Evolutionary conservation across 768 basidiomycete species (phyloP), one percentile per base, ranked within the genome.

Genomic region (Artomyces pyxidatus): DNA sequence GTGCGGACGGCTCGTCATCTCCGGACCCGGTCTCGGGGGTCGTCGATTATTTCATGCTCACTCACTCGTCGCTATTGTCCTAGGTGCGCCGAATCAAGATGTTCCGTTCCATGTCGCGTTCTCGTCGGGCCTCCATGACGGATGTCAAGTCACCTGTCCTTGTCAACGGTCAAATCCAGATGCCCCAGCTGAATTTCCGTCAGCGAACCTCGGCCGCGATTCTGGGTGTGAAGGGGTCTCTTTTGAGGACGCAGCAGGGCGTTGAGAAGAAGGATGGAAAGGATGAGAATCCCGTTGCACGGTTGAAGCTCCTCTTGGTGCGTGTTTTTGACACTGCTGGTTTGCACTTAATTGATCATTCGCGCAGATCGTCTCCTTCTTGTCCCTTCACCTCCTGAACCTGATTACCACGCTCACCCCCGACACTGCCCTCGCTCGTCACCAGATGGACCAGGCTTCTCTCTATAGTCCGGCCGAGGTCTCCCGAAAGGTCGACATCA

Each of bases 331-430:
- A 50, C 6, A 47, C 22, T 32, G 51, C 41, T 51, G 29, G 19
- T 45, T 32, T 49, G 22, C 9, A 40, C 9, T 22, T 49, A 21
- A 47, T 6, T 28, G 25, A 7, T 48, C 32, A 27, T 35, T 40
- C 49, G 5, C 41, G 11, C 54, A 85, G 82, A 90, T 99, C 57
- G 83, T 83, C 16, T 84, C 93, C 3, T 99, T 98, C 78, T 74
- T 95, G 55, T 82, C 82, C 0, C 69, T 99, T 2, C 96, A 99
- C 58, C 79, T 93, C 47, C 77, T 96, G 53, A 98, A 97, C 71
- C 78, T 98, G 50, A 86, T 85, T 64, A 88, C 94, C 0, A 93
- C 96, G 0, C 78, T 99, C 42, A 85, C 93, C 0, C 76, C 81
- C 27, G 72, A 75, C n/a, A 73, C 80, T 57, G 63, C 78, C 49